phyloP scores from a whole-genome alignment of 495 filamentous ascomycete genomes.

The Bacidia rubella region DNA sequence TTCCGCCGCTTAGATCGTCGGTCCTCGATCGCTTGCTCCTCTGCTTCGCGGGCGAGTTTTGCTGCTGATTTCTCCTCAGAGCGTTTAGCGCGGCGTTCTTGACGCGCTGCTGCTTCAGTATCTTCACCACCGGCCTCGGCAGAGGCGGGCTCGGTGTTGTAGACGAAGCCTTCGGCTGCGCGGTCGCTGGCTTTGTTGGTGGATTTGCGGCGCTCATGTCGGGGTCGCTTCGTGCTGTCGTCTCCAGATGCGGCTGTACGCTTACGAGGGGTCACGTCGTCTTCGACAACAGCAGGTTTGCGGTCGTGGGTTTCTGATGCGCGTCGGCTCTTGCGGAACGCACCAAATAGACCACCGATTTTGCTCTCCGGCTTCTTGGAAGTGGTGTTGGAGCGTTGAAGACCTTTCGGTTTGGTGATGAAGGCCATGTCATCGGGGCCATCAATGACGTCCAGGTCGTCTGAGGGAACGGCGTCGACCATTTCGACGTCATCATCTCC shows the following conservation, averaged over 20 bases:
- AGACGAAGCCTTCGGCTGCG: slow-evolving; percentile 32
- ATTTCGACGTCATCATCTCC: slow-evolving; percentile 32
- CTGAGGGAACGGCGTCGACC: slow-evolving; percentile 31
- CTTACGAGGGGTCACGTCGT: slow-evolving; percentile 18
- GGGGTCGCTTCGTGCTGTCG: slow-evolving; percentile 27
- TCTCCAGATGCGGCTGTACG: slow-evolving; percentile 23
- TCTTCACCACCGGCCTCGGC: slow-evolving; percentile 36
- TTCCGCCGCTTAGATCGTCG: slow-evolving; percentile 30
- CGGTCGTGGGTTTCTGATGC: slow-evolving; percentile 11
- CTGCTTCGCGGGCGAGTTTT: slow-evolving; percentile 22
- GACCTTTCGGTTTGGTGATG: slow-evolving; percentile 57
- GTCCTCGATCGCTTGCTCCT: slow-evolving; percentile 31
- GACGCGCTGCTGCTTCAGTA: slow-evolving; percentile 38
- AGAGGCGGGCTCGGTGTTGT: slow-evolving; percentile 26
- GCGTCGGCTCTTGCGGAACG: slow-evolving; percentile 26
- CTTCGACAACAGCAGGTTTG: slow-evolving; percentile 13
- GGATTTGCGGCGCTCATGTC: slow-evolving; percentile 31
- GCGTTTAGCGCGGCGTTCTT: slow-evolving; percentile 32
- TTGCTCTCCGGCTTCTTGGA: slow-evolving; percentile 35
- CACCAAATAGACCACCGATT: slow-evolving; percentile 36
- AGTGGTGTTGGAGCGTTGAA: slow-evolving; percentile 31
- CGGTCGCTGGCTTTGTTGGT: slow-evolving; percentile 19
- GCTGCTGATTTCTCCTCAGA: slow-evolving; percentile 25
- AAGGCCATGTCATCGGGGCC: slow-evolving; percentile 53
- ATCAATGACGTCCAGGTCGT: slow-evolving; percentile 25